Evolutionary conservation across 2,329 filamentous ascomycete species (phyloP).

Genomic region (Neocucurbitaria cava): DNA sequence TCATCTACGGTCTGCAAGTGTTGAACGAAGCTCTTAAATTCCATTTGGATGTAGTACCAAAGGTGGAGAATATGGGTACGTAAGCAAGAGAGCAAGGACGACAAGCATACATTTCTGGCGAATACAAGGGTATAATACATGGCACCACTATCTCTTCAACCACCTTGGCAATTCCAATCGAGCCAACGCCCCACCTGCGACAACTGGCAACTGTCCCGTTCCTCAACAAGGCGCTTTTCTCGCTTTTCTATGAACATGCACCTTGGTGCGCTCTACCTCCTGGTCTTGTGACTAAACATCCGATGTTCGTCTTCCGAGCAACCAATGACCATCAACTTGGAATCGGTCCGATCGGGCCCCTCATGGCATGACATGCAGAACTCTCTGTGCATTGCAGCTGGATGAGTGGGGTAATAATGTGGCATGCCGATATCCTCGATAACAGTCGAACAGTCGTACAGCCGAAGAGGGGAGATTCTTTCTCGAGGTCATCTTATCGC

Average conservation of each 20-base stretch:
- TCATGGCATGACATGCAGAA: neutral
- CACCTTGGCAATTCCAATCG: neutral
- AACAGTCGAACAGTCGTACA: no score
- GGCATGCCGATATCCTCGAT: neutral
- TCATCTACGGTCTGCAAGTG: no score
- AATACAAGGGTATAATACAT: neutral
- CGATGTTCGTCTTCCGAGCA: neutral
- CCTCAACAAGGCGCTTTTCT: neutral
- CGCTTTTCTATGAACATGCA: neutral
- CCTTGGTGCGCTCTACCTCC: neutral
- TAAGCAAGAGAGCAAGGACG: neutral
- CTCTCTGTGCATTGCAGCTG: neutral
- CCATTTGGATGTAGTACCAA: no score
- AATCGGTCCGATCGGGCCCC: neutral
- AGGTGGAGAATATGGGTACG: no score
- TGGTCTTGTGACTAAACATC: neutral
- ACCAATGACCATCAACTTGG: neutral
- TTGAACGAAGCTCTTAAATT: no score
- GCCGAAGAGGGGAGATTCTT: neutral
- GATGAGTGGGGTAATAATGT: neutral
- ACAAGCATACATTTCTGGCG: neutral
- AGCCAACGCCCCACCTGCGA: neutral
- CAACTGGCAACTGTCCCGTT: neutral
- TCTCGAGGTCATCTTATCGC: neutral
- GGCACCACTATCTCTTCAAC: neutral